Percentiles rank a stretch among this genome's conserved stretches.
Evolutionary conservation across 129 eudicot species (phyloP).

Genomic region (Flaveria bidentis): DNA sequence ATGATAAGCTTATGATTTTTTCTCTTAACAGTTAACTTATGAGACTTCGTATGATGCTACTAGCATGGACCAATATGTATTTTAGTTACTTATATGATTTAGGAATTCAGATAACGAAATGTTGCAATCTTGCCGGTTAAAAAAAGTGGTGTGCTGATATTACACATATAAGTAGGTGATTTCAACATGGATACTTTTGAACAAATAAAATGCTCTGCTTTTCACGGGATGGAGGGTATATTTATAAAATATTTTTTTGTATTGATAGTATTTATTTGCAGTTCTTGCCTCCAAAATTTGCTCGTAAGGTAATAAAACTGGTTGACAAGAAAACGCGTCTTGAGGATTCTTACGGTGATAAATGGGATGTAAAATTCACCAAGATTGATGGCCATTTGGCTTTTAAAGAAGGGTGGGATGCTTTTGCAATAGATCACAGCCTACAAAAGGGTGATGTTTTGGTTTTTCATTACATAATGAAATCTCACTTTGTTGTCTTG

Average conservation of each 20-base stretch:
- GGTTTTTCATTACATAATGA: constrained; percentile 48
- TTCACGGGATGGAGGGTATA: neutral
- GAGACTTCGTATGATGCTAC: constrained; percentile 8
- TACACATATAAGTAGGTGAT: constrained; percentile 3
- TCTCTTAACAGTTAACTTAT: neutral
- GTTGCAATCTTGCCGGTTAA: neutral
- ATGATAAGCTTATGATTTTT: neutral
- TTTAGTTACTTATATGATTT: neutral
- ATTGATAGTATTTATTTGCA: constrained; percentile 36
- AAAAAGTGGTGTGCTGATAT: neutral
- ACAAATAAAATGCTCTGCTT: neutral
- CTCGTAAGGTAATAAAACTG: constrained; percentile 25
- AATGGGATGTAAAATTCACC: constrained; percentile 46
- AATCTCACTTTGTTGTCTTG: constrained; percentile 58
- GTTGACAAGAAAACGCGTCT: constrained; percentile 39
- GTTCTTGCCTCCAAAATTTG: constrained; percentile 63
- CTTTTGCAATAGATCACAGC: constrained; percentile 46
- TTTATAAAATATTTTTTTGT: constrained; percentile 5
- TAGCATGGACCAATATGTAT: neutral
- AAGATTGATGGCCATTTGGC: constrained; percentile 42
- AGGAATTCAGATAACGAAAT: constrained; percentile 8
- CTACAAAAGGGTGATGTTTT: constrained; percentile 52
- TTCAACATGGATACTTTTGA: neutral
- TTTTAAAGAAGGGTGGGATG: constrained; percentile 58
- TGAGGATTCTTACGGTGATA: constrained; percentile 57